Evolutionary conservation across 345 rosid species (phyloP), one percentile per base, ranked within the genome.

Genomic region (Ceriops decandra): DNA sequence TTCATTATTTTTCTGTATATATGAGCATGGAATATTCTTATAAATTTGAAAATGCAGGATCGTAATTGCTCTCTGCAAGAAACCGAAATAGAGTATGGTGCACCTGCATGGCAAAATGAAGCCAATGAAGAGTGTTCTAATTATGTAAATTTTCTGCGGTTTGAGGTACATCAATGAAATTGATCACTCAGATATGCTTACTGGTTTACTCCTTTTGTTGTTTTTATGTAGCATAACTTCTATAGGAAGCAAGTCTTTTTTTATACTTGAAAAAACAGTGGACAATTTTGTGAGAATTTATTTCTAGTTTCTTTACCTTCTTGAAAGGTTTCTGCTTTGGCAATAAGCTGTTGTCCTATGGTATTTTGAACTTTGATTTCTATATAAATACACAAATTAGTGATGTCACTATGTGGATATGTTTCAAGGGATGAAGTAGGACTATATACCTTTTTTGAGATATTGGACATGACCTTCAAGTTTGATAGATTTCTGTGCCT

Each of bases 81-180:
- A 71, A 68, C 73, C 67, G 73, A 67, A 49, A 46, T 22, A 38
- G 68, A 75, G 76, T 74, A 36, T 71, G 65, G 57, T 74, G 74
- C 32, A 70, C 56, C 63, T 61, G 57, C 63, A 77, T 69, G 70
- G 78, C 80, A 78, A 67, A 63, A 68, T 70, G 81, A 81, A 68
- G 79, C 67, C 68, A 73, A 64, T 60, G 74, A 63, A 61, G 60
- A 70, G 68, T 71, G 21, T 75, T 79, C 82, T 26, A 73, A 70
- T 60, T 70, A 77, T 35, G 71, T 77, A 20, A 68, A 81, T 77
- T 84, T 77, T 71, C 81, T 90, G 67, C 86, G 90, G 71, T 88
- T 90, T 82, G 96, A 92, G 96, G 98, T 92, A 88, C 68, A 64
- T 52, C 24, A 57, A 57, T 35, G 11, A 52, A 68, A 42, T 28